These are phyloP conservation scores for Meripilus lineatus DNA, from an alignment of 1,284 basidiomycete species.

Conservation along the genomic window DNA sequence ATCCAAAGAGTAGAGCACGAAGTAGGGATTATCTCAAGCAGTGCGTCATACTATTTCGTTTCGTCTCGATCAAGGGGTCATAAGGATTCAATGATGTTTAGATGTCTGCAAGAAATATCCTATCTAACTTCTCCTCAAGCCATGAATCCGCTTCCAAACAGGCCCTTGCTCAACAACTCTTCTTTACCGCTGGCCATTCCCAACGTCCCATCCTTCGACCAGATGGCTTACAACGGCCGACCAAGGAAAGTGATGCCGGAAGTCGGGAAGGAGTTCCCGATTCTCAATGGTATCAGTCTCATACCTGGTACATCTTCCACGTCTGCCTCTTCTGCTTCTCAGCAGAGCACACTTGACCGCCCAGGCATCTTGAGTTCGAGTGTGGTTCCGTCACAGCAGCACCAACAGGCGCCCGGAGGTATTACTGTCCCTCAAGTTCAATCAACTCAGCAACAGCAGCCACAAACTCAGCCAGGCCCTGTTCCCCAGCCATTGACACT, in stretches of 20 bases:
- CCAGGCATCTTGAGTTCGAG: conserved; percentile 38
- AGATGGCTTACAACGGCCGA: conserved; percentile 67
- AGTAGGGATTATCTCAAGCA: conserved; percentile 98
- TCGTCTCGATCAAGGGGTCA: not conserved
- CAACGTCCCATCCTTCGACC: conserved; percentile 68
- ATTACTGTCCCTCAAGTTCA: conserved; percentile 15
- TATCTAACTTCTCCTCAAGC: conserved; percentile 96
- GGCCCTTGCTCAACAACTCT: conserved; percentile 67
- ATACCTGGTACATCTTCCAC: conserved; percentile 47
- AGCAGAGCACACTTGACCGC: conserved; percentile 47
- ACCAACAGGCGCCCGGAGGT: conserved; percentile 26
- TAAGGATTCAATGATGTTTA: conserved; percentile 22
- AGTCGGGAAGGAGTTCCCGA: conserved; percentile 63
- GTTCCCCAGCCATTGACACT: conserved; percentile 20
- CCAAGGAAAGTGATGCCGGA: conserved; percentile 78
- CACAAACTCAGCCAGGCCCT: conserved; percentile 15
- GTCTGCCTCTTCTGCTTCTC: conserved; percentile 38
- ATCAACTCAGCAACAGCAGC: conserved; percentile 23
- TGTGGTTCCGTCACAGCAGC: conserved; percentile 31
- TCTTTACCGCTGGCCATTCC: conserved; percentile 61
- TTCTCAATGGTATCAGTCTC: conserved; percentile 54
- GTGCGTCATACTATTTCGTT: conserved; percentile 40
- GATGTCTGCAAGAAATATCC: conserved; percentile 95
- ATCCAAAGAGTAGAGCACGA: conserved; percentile 90
- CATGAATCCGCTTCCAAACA: conserved; percentile 92